A percentile compares a stretch with the other conserved stretches of the same genome.
Evolutionary conservation across 2,329 filamentous ascomycete species (phyloP).

Genomic region (Cryoendolithus antarcticus): DNA sequence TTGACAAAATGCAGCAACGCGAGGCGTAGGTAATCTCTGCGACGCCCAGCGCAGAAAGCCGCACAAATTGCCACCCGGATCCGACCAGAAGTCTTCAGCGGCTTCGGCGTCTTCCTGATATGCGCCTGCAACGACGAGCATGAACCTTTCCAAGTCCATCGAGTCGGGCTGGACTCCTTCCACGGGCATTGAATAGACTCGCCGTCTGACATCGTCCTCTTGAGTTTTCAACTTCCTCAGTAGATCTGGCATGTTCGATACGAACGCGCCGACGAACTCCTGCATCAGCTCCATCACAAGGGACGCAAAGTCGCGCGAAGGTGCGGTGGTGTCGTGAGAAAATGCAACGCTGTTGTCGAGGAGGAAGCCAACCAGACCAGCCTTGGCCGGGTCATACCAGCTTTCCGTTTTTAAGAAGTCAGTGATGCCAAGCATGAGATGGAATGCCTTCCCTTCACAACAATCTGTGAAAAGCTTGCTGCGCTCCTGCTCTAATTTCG

Average conservation of each 20-base stretch:
- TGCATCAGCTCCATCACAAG: slow-evolving; percentile 73
- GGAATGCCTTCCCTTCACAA: slow-evolving; percentile 78
- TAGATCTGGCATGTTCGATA: slow-evolving; percentile 88
- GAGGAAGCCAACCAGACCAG: slow-evolving; percentile 68
- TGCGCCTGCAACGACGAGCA: slow-evolving; percentile 82
- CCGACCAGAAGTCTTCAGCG: slow-evolving; percentile 80
- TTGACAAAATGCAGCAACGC: slow-evolving; percentile 92
- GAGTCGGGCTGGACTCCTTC: slow-evolving; percentile 26
- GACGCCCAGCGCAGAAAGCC: slow-evolving; percentile 98
- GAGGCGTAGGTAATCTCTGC: slow-evolving; percentile 82
- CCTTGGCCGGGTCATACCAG: slow-evolving; percentile 79
- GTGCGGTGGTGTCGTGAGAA: slow-evolving; percentile 50
- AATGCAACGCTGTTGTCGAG: slow-evolving; percentile 67
- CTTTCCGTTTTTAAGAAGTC: slow-evolving; percentile 68
- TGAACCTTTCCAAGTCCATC: slow-evolving; percentile 67
- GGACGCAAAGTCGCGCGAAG: slow-evolving; percentile 59
- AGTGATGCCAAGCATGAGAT: slow-evolving; percentile 77
- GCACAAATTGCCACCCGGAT: slow-evolving; percentile 82
- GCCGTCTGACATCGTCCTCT: slow-evolving; percentile 70
- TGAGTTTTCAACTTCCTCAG: slow-evolving; percentile 74
- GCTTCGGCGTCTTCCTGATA: slow-evolving; percentile 79
- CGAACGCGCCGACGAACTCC: slow-evolving; percentile 79
- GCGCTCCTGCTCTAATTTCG: slow-evolving; percentile 45
- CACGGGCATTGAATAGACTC: slow-evolving; percentile 27
- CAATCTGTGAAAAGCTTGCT: slow-evolving; percentile 58